Evolutionary conservation across 2,329 filamentous ascomycete species (phyloP), one percentile per base, ranked within the genome.

Genomic region (Volutella citrinella): DNA sequence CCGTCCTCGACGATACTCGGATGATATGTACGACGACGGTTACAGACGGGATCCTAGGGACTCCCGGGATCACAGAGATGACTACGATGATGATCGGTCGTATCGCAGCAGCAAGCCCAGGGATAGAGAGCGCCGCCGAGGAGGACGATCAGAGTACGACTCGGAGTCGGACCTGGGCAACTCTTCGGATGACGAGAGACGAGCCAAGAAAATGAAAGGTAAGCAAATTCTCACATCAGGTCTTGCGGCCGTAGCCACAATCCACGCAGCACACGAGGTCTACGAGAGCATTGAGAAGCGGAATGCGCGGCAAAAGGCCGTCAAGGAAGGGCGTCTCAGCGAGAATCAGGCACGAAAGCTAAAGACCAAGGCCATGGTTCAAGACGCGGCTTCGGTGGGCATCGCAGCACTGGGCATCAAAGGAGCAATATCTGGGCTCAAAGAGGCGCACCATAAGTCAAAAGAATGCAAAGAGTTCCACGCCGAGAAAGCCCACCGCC

Each of bases 211-310:
- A 56, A 74, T 78, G 66, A 73, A 65, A 75, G 74, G 74, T 76
- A 78, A 79, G 70, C 74, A 78, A 65, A 49, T 77, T 40, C 45
- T 80, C 37, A 78, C 71, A 34, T 70, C 73, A 7, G 74, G 73
- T 28, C 60, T 79, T 36, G 76, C 76, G 34, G 66, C 72, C 32
- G 71, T 78, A 43, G 75, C 76, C 52, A 78, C 74, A 47, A 76
- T 80, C 48, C 74, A 79, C 56, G 76, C 76, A 46, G 74, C 71
- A 47, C 69, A 79, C 52, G 74, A 64, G 45, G 70, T 79, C 51
- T 79, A 78, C 54, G 61, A 70, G 50, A 78, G 72, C 57, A 68
- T 78, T 70, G 71, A 76, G 55, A 75, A 74, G 61, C 67, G 74
- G 38, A 66, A 70, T 24, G 60, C 62, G 42, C 66, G 75, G 38